Evolutionary conservation across 495 filamentous ascomycete species (phyloP), one percentile per base, ranked within the genome.

Genomic region (Aspergillus heteromorphus): DNA sequence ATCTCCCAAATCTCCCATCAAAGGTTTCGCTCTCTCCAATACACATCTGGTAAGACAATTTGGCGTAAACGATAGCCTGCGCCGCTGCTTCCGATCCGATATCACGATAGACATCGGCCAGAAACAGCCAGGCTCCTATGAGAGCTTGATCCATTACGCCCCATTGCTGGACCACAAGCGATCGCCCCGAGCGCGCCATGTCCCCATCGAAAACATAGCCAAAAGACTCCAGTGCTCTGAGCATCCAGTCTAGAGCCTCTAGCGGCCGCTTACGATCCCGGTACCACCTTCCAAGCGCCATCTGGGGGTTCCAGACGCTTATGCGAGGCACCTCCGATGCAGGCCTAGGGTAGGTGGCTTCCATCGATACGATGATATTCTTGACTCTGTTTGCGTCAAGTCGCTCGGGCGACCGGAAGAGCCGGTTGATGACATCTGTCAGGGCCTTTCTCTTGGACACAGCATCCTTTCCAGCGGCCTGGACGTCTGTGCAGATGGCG

Each of bases 11-110:
- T 66, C 51, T 68, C 30, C 65, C 36, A 10, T 58, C 63, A 55
- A 77, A 70, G 1, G 73, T 76, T 40, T 72, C 73, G 23, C 71
- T 68, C 58, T 78, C 76, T 0, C 76, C 73, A 29, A 67, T 51
- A 48, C 59, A 67, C 2, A 78, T 71, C 53, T 56, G 58, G 57
- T 79, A 78, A 16, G 64, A 51, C 5, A 69, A 49, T 7, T 49
- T 65, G 4, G 70, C 73, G 63, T 70, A 77, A 16, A 51, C 53
- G 45, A 67, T 58, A 5, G 65, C 71, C 40, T 65, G 53, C 6
- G 36, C 25, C 17, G 48, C 59, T 2, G 73, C 59, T 6, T 54
- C 45, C 6, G 69, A 70, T 6, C 64, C 67, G 1, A 73, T 13
- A 6, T 41, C 10, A 2, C 20, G 17, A 61, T 75, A 78, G n/a